These are phyloP conservation scores for Pharus latifolius DNA, from an alignment of 176 grass and related monocot genomes.

Conservation along the genomic window DNA sequence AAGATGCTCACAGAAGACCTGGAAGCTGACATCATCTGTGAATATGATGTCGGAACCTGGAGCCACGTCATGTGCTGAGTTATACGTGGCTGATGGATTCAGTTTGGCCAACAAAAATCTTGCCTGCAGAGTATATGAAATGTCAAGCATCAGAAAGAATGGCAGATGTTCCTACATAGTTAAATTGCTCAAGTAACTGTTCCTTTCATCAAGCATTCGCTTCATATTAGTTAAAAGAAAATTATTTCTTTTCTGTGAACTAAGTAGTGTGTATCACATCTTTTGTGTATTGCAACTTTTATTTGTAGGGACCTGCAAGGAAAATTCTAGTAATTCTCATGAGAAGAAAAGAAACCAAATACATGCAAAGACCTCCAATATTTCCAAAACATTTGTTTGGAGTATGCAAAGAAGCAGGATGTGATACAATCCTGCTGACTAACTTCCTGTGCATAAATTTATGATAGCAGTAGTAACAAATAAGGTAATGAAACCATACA, in stretches of 20 bases:
- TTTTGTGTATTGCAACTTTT: neutral
- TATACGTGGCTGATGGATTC: slow-evolving; percentile 96
- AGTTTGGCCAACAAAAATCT: slow-evolving; percentile 94
- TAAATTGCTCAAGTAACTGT: neutral
- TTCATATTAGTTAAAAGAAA: neutral
- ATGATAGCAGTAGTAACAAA: slow-evolving; percentile 9
- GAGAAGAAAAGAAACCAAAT: neutral
- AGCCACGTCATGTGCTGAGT: slow-evolving; percentile 62
- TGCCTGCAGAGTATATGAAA: slow-evolving; percentile 34
- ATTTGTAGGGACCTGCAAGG: neutral
- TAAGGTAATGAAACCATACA: slow-evolving; percentile 8
- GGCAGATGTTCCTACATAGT: too few species aligned
- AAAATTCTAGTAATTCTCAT: neutral
- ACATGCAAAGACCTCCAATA: neutral
- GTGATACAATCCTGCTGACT: neutral
- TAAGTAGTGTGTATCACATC: too few species aligned
- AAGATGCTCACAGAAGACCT: slow-evolving; percentile 96
- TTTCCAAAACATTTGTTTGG: neutral
- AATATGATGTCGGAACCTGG: slow-evolving; percentile 97
- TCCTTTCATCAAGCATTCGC: neutral
- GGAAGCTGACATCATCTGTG: slow-evolving; percentile 93
- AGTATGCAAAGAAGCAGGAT: neutral
- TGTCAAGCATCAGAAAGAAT: neutral
- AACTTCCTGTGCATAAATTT: neutral
- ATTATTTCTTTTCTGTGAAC: too few species aligned